Conservation (phyloP, 208 protist species). For the Trypanosoma cruzi region DNA sequence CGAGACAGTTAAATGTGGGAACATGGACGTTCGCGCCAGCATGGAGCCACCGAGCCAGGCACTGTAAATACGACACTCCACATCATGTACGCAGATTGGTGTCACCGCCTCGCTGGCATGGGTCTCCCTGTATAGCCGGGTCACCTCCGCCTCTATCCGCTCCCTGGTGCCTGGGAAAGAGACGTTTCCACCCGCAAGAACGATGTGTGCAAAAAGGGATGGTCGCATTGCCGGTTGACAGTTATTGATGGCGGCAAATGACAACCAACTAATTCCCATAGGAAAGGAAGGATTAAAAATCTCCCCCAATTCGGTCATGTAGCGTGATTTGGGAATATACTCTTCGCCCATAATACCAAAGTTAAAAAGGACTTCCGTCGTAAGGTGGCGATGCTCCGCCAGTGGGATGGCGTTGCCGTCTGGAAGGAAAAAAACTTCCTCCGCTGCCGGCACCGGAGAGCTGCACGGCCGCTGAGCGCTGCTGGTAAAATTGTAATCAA, state of each 20-base stretch:
- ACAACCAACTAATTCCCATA: constrained; percentile 91
- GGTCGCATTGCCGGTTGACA: constrained; percentile 89
- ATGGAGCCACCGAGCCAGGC: constrained; percentile 87
- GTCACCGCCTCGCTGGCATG: constrained; percentile 84
- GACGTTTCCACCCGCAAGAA: constrained; percentile 92
- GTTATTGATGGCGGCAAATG: constrained; percentile 91
- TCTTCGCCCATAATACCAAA: constrained; percentile 67
- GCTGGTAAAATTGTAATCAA: not conserved
- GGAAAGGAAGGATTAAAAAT: constrained; percentile 79
- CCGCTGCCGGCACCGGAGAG: not conserved
- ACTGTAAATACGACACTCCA: constrained; percentile 73
- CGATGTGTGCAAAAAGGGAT: constrained; percentile 93
- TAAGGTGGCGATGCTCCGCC: constrained; percentile 57
- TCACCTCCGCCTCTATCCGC: constrained; percentile 89
- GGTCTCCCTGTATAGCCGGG: constrained; percentile 85
- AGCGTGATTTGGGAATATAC: constrained; percentile 74
- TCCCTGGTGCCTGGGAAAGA: constrained; percentile 82
- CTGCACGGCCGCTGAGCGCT: not conserved
- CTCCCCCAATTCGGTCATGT: constrained; percentile 85
- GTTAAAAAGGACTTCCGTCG: constrained; percentile 88
- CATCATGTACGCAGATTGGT: constrained; percentile 73
- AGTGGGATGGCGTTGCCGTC: constrained; percentile 89
- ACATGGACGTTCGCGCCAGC: constrained; percentile 85
- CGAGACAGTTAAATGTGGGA: constrained; percentile 83
- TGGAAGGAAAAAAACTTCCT: constrained; percentile 74